Conservation (phyloP, 192 early-diverging fungal species). For the Entomortierella beljakovae region DNA sequence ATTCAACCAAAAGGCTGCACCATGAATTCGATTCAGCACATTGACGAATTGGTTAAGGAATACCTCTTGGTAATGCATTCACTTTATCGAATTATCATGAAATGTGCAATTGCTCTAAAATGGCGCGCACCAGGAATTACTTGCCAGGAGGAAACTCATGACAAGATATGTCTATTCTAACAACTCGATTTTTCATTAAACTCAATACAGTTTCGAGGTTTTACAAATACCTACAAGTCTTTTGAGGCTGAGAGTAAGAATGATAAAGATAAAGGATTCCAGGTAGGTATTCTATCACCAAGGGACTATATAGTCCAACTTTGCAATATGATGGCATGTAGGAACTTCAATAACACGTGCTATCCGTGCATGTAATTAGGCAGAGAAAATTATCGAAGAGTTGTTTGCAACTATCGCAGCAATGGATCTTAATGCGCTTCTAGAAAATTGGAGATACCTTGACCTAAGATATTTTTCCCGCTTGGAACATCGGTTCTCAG, state of each 20-base stretch:
- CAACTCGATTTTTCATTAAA: too few species aligned
- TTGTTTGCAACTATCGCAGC: slow-evolving; percentile 57
- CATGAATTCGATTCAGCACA: slow-evolving; percentile 72
- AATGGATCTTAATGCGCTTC: slow-evolving; percentile 62
- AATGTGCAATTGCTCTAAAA: too few species aligned
- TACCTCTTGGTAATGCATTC: slow-evolving; percentile 66
- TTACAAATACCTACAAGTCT: slow-evolving; percentile 66
- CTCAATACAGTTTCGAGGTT: slow-evolving; percentile 67
- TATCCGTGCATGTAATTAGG: slow-evolving; percentile 51
- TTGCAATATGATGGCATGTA: neutral
- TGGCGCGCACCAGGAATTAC: too few species aligned
- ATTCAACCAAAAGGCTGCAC: neutral
- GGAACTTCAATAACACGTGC: too few species aligned
- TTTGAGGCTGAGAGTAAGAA: slow-evolving; percentile 64
- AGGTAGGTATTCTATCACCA: slow-evolving; percentile 36
- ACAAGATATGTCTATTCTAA: too few species aligned
- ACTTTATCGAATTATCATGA: neutral
- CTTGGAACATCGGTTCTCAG: slow-evolving; percentile 66
- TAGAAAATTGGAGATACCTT: slow-evolving; percentile 72
- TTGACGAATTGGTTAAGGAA: slow-evolving; percentile 75
- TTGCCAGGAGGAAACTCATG: too few species aligned
- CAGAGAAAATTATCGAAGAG: slow-evolving; percentile 74
- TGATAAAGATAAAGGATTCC: slow-evolving; percentile 73
- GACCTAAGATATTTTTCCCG: slow-evolving; percentile 73
- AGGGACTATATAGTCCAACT: neutral